Base-by-base conservation (phyloP, 2,329 filamentous ascomycete species). In the Coniochaeta hoffmannii region DNA sequence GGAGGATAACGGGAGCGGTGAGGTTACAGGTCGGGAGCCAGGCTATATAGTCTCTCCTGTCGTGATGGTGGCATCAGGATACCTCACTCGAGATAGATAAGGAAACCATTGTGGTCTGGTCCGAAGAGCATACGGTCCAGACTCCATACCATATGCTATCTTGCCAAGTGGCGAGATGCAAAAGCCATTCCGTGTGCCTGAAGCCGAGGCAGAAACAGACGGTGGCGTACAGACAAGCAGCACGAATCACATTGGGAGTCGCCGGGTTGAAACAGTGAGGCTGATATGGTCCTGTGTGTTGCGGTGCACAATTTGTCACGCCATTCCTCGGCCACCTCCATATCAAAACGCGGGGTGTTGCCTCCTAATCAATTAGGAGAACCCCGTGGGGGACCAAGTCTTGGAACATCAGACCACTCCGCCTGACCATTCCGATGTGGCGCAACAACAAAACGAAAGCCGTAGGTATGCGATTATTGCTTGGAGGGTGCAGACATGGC, bases 391-490 rank as follows among this genome's bases (percentile, higher is more conserved):
- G 15, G 3, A 22, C 6, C 19, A 46, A 46, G 3, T 12, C 24
- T 26, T 28, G 41, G 24, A 9, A n/a, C 15, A 46, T 46, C 41
- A 46, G 41, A 28, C 41, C 41, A 46, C 41, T n/a, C 24, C 12
- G 17, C 19, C 24, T 22, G 3, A 46, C 15, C 24, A 15, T 28
- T 50, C 10, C 51, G 22, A 49, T 46, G 54, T 60, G 38, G 57
- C 57, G 41, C 22, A n/a, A 4, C 22, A 9, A 9, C 15, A 9
- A 22, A 9, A 41, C 36, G 17, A 41, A 4, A 6, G 7, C n/a
- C n/a, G n/a, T n/a, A n/a, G 4, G 12, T 41, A 10, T n/a, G 7
- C 34, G 10, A 17, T 8, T 36, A 36, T 36, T n/a, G 17, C 34
- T n/a, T 7, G 5, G 10, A 34, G 9, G 17, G 19, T n/a, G 36